Evolutionary conservation across 495 filamentous ascomycete genomes (phyloP).

Genomic region (Neurospora sp.): DNA sequence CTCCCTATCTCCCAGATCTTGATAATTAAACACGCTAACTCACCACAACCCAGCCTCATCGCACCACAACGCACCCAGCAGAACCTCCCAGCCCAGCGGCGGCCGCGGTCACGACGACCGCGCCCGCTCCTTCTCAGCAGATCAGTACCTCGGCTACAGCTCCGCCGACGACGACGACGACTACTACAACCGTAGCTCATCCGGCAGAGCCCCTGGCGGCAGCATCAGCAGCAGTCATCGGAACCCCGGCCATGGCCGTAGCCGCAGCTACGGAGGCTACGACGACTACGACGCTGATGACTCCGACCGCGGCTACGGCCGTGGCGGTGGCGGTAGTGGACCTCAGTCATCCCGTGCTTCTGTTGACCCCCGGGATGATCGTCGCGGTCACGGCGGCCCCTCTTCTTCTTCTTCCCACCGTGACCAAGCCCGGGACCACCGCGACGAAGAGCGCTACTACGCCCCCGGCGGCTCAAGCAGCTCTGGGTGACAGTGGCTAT

Average conservation of each 20-base stretch:
- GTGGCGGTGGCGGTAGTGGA: not conserved
- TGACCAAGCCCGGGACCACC: not conserved
- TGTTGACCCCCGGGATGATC: not conserved
- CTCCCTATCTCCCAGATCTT: no score
- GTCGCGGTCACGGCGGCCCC: not conserved
- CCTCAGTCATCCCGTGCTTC: not conserved
- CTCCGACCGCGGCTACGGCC: not conserved
- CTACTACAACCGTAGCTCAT: not conserved
- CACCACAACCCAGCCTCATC: not conserved
- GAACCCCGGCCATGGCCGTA: not conserved
- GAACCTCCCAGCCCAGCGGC: not conserved
- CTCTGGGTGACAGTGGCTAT: not conserved
- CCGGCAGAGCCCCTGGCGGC: not conserved
- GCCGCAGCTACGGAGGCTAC: not conserved
- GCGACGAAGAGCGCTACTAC: not conserved
- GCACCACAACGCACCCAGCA: not conserved
- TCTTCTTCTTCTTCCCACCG: not conserved
- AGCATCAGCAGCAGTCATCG: not conserved
- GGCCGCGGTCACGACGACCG: not conserved
- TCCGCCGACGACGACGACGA: not conserved
- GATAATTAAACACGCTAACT: no score
- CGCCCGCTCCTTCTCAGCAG: not conserved
- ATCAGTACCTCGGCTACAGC: not conserved
- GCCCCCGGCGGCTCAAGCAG: not conserved
- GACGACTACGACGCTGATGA: not conserved